These are phyloP conservation scores for Gigaspora rosea DNA, from an alignment of 192 early-diverging fungal species.

Conservation along the genomic window DNA sequence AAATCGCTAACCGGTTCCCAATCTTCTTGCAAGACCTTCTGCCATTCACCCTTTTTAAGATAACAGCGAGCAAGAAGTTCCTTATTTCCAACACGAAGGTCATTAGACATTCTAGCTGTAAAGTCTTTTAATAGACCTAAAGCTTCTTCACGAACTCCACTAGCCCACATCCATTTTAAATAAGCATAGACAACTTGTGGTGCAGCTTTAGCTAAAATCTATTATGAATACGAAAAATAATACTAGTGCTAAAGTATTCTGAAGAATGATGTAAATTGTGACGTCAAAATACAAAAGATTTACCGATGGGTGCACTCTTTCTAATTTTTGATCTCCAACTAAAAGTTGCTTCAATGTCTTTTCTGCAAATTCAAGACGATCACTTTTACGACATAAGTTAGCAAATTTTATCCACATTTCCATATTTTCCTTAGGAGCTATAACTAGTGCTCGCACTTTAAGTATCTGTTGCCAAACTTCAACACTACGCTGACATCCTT, in stretches of 20 bases:
- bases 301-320: constrained; percentile 33
- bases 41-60: constrained; percentile 96
- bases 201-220: constrained; percentile 25
- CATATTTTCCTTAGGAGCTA: constrained; percentile 89
- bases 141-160: constrained; percentile 64
- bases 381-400: constrained; percentile 89
- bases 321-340: constrained; percentile 55
- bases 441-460: constrained; percentile 83
- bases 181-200: constrained; percentile 88
- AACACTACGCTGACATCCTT: constrained; percentile 89
- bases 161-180: constrained; percentile 88
- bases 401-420: constrained; percentile 97
- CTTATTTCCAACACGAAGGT: constrained; percentile 59
- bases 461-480: constrained; percentile 95
- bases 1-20: constrained; percentile 41
- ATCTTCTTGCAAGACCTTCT: constrained; percentile 57
- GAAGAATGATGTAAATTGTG: background rate
- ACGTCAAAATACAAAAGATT: background rate
- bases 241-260: background rate
- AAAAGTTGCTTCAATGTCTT: constrained; percentile 77
- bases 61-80: constrained; percentile 80
- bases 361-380: constrained; percentile 75
- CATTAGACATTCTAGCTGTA: constrained; percentile 71
- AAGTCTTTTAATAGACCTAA: constrained; percentile 79
- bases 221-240: background rate